Evolutionary conservation across 208 protist species (phyloP).

Genomic region (Paratrypanosoma confusum): DNA sequence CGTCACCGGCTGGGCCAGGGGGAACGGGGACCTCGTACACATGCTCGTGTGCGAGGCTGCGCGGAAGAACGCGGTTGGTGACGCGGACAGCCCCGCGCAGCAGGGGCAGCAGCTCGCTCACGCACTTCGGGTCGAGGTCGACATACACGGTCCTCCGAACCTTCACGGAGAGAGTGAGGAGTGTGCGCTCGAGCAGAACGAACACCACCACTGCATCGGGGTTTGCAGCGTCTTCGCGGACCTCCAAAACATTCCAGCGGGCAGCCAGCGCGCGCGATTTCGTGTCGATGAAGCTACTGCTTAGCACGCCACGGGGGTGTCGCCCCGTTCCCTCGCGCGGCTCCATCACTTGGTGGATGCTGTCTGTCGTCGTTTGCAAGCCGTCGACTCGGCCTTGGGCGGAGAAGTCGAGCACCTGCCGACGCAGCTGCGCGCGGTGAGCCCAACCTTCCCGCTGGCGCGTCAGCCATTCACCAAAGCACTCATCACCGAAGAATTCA

Average conservation of each 20-base stretch:
- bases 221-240: constrained; percentile 17
- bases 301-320: constrained; percentile 5
- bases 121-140: constrained; percentile 23
- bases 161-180: constrained; percentile 53
- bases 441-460: constrained; percentile 47
- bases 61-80: constrained; percentile 46
- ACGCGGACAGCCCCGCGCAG: constrained; percentile 14
- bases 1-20: constrained; percentile 45
- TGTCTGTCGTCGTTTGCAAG: no score
- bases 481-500: constrained; percentile 49
- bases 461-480: constrained; percentile 33
- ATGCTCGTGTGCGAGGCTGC: constrained; percentile 17
- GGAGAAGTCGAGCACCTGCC: constrained; percentile 54
- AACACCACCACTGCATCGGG: constrained; percentile 47
- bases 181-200: constrained; percentile 39
- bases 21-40: constrained; percentile 48
- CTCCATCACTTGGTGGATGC: neutral
- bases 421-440: constrained; percentile 63
- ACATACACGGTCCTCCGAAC: constrained; percentile 61
- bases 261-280: constrained; percentile 57
- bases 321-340: neutral
- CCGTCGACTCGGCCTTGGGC: no score
- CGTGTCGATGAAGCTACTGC: constrained; percentile 71
- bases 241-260: constrained; percentile 73
- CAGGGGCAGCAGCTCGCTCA: constrained; percentile 3